Percentiles rank a stretch among this genome's conserved stretches.
Evolutionary conservation across 352 stramenopile genomes (phyloP).

Genomic region (Phytophthora cactorum): DNA sequence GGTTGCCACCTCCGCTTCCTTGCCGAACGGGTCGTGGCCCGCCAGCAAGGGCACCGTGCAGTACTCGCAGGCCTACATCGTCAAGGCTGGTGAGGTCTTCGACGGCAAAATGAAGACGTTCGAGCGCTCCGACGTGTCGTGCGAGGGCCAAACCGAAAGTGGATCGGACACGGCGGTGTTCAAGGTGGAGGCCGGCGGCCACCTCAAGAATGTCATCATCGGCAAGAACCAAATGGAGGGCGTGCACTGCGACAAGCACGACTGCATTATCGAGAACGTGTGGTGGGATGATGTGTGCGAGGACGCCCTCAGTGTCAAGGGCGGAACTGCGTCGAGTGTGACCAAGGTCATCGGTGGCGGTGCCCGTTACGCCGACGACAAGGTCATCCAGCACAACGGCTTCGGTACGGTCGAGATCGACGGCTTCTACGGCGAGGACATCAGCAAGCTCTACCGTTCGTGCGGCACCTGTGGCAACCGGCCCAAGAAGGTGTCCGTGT

Average conservation of each 20-base stretch:
- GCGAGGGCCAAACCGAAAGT: constrained; percentile 38
- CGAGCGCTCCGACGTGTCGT: constrained; percentile 51
- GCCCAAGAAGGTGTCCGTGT: too few species aligned
- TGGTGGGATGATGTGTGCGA: constrained; percentile 29
- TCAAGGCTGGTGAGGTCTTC: constrained; percentile 21
- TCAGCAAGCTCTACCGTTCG: too few species aligned
- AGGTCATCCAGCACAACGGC: constrained; percentile 46
- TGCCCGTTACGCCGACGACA: constrained; percentile 44
- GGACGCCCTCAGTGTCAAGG: constrained; percentile 41
- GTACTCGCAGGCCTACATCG: constrained; percentile 9
- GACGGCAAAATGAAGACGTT: constrained; percentile 55
- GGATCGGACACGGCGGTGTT: constrained; percentile 35
- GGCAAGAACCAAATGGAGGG: constrained; percentile 22
- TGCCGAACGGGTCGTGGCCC: constrained; percentile 29
- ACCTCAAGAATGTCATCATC: constrained; percentile 25
- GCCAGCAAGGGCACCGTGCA: constrained; percentile 21
- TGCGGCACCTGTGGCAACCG: too few species aligned
- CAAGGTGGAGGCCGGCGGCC: constrained; percentile 26
- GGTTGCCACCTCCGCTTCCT: constrained; percentile 8
- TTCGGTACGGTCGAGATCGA: constrained; percentile 23
- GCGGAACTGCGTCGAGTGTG: constrained; percentile 33
- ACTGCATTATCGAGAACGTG: constrained; percentile 19
- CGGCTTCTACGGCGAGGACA: constrained; percentile 12
- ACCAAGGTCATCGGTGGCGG: constrained; percentile 31
- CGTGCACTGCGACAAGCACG: constrained; percentile 21